Evolutionary conservation across 106 monocot genomes (phyloP), one percentile per base, ranked within the genome.

Genomic region (Dendrobium catenatum): DNA sequence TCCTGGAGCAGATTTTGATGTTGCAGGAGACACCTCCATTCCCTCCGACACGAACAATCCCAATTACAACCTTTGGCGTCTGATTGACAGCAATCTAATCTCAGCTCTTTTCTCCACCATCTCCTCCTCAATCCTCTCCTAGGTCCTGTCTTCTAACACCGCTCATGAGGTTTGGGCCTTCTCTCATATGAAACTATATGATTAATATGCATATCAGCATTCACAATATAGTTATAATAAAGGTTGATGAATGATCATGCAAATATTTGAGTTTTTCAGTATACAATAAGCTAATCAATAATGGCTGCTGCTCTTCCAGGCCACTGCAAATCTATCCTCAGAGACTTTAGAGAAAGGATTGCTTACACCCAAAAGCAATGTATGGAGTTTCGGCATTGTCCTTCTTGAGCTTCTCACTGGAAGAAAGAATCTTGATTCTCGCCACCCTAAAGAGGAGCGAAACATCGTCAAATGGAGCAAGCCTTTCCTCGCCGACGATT

Each of bases 261-360:
- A 16, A 37, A 0, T 15, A 15, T 40, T 37, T 37, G 70, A 61
- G 19, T 70, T 70, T 70, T 70, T 70, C 9, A 26, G 6, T 10
- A 44, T 74, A 7, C 74, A 20, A 47, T 13, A 49, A 49, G 27
- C 37, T 37, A 37, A 37, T 49, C 16, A 76, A 76, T 24, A 24
- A 76, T 27, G 13, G 9, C 48, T 26, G 22, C 42, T 40, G 44
- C 59, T 22, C 20, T 73, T 22, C 29, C 86, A 94, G 94, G 90
- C 82, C 72, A 78, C 78, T 31, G 88, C 88, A 43, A 90, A 84
- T 58, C 80, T 95, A 49, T 89, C 95, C 5, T 77, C 83, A 31
- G 95, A 95, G 74, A 95, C 92, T 4, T 70, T 90, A 66, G 92
- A 95, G 84, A 92, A 81, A 85, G 92, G 90, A 55, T 24, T 92